Conservation (phyloP, 257 asterid genomes). For the Capsicum baccatum region DNA sequence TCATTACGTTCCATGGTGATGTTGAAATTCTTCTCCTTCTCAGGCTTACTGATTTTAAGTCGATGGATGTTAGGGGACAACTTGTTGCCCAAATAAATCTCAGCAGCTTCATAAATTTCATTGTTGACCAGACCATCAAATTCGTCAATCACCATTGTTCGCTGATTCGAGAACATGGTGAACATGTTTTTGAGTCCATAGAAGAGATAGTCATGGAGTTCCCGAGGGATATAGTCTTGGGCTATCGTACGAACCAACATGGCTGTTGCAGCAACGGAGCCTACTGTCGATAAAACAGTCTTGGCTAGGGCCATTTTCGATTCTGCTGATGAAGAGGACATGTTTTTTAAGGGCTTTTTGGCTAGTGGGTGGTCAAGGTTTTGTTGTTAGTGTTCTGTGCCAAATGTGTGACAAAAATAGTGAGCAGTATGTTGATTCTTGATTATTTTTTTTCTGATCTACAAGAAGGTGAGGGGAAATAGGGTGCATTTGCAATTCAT, state of each 20-base stretch:
- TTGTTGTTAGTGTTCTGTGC: neutral
- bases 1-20: constrained; percentile 31
- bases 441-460: too few species aligned
- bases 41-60: constrained; percentile 32
- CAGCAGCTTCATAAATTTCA: constrained; percentile 39
- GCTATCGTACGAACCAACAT: constrained; percentile 32
- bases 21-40: constrained; percentile 14
- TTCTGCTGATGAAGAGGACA: constrained; percentile 35
- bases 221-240: constrained; percentile 32
- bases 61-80: constrained; percentile 18
- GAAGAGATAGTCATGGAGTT: constrained; percentile 25
- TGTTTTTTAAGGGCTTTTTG: neutral
- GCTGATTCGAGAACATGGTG: constrained; percentile 27
- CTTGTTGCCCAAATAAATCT: constrained; percentile 29
- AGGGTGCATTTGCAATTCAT: neutral
- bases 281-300: constrained; percentile 35
- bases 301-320: constrained; percentile 13
- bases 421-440: neutral
- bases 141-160: constrained; percentile 31
- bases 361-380: neutral
- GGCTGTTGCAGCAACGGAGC: constrained; percentile 33
- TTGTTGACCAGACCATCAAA: constrained; percentile 21
- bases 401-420: neutral
- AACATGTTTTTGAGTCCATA: constrained; percentile 26
- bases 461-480: too few species aligned